Percentiles rank a stretch among this genome's conserved stretches.
These are phyloP conservation scores for Psilocybe tampanensis DNA, from an alignment of 768 basidiomycete genomes.

Conservation along the genomic window DNA sequence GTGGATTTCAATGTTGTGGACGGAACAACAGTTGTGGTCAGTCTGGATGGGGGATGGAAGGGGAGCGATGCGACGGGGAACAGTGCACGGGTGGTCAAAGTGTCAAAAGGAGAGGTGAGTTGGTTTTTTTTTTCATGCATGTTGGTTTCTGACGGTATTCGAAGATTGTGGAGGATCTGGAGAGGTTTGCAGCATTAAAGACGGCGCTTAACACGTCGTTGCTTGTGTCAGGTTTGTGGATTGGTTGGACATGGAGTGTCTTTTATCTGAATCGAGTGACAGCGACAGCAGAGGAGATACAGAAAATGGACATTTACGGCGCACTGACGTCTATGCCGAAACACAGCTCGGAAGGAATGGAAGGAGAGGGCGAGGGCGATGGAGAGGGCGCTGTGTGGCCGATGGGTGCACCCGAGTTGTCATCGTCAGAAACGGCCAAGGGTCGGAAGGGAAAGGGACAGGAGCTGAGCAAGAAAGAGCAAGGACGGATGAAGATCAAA, in stretches of 20 bases:
- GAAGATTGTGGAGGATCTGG: slow-evolving; percentile 39
- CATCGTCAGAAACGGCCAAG: slow-evolving; percentile 23
- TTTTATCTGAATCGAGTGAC: neutral
- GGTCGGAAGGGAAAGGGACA: slow-evolving; percentile 18
- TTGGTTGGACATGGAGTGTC: neutral
- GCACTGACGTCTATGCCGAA: slow-evolving; percentile 64
- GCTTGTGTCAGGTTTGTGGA: slow-evolving; percentile 47
- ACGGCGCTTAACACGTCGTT: slow-evolving; percentile 47
- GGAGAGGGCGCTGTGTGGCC: slow-evolving; percentile 7
- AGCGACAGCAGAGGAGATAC: slow-evolving; percentile 54
- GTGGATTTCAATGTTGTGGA: slow-evolving; percentile 52
- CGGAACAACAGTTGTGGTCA: slow-evolving; percentile 44
- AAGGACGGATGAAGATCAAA: slow-evolving; percentile 54
- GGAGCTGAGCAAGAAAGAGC: slow-evolving; percentile 46
- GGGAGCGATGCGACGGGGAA: slow-evolving; percentile 12
- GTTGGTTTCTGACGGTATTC: neutral
- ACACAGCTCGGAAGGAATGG: slow-evolving; percentile 24
- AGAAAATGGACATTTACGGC: slow-evolving; percentile 61
- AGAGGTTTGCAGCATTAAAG: slow-evolving; percentile 33
- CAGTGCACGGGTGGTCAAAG: slow-evolving; percentile 31
- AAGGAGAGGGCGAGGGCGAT: neutral
- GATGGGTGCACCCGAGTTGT: slow-evolving; percentile 27
- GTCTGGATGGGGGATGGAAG: slow-evolving; percentile 50
- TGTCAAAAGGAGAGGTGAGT: slow-evolving; percentile 43
- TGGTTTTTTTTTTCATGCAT: neutral